Evolutionary conservation across 139 green algal genomes (phyloP).

Genomic region (Chloropicon primus): DNA sequence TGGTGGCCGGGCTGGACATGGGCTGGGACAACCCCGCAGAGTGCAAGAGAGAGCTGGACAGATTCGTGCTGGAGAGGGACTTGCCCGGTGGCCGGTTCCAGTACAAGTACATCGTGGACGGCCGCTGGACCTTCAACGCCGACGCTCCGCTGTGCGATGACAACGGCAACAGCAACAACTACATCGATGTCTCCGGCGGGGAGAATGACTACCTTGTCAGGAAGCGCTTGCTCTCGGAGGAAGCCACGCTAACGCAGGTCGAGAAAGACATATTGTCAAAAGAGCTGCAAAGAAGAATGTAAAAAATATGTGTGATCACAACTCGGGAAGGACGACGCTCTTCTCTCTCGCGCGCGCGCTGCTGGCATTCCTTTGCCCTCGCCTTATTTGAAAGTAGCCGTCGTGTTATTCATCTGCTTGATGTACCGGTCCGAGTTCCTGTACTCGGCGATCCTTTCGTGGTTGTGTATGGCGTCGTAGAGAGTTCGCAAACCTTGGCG

Average conservation of each 20-base stretch:
- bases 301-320: no score
- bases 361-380: neutral
- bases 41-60: slow-evolving; percentile 13
- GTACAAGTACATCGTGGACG: slow-evolving; percentile 91
- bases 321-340: no score
- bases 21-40: slow-evolving; percentile 65
- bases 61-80: slow-evolving; percentile 16
- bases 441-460: neutral
- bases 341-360: no score
- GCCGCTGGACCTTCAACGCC: slow-evolving; percentile 58
- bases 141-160: slow-evolving; percentile 1
- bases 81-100: slow-evolving; percentile 47
- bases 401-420: neutral
- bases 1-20: slow-evolving; percentile 86
- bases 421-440: neutral
- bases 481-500: neutral
- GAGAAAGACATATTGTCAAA: no score
- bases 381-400: neutral
- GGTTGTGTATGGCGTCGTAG: neutral
- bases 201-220: neutral
- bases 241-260: neutral
- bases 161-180: slow-evolving; percentile 28
- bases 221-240: neutral
- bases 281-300: no score
- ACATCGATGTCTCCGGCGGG: slow-evolving; percentile 9